These are phyloP conservation scores for Macrocystidia cucumis DNA, from an alignment of 1,284 basidiomycete species.

Conservation along the genomic window DNA sequence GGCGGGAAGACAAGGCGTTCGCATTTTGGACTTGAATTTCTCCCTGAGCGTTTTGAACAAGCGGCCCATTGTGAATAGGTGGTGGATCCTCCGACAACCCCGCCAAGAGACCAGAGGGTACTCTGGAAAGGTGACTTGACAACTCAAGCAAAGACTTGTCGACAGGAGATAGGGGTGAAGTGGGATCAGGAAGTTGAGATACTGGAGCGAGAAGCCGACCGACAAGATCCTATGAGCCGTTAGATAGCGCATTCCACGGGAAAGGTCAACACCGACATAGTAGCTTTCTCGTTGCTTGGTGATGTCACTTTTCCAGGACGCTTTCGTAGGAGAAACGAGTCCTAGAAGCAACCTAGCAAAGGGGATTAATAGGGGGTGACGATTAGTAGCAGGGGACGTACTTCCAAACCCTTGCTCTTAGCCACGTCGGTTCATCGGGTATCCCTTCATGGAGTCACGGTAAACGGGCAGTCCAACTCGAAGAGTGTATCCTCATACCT, in stretches of 20 bases:
- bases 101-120: conserved; percentile 44
- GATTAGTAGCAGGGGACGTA: conserved; percentile 23
- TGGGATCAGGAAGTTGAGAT: conserved; percentile 36
- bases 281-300: conserved; percentile 59
- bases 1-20: conserved; percentile 42
- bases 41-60: conserved; percentile 43
- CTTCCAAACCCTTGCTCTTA: conserved; percentile 71
- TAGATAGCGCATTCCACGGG: conserved; percentile 3
- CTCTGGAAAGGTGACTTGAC: conserved; percentile 48
- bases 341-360: conserved; percentile 50
- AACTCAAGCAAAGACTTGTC: conserved; percentile 45
- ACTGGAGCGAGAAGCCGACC: conserved; percentile 53
- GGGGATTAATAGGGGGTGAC: conserved; percentile 5
- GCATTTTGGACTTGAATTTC: conserved; percentile 43
- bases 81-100: conserved; percentile 48
- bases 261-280: conserved; percentile 40
- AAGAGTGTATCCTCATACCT: conserved; percentile 30
- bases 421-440: conserved; percentile 63
- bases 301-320: conserved; percentile 49
- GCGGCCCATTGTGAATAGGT: conserved; percentile 34
- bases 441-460: conserved; percentile 40
- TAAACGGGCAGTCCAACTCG: conserved; percentile 2
- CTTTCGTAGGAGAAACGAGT: conserved; percentile 47
- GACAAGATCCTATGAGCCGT: conserved; percentile 49
- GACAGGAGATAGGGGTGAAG: conserved; percentile 28